Conservation (phyloP, 1,284 basidiomycete genomes). For the Peniophora sp. region DNA sequence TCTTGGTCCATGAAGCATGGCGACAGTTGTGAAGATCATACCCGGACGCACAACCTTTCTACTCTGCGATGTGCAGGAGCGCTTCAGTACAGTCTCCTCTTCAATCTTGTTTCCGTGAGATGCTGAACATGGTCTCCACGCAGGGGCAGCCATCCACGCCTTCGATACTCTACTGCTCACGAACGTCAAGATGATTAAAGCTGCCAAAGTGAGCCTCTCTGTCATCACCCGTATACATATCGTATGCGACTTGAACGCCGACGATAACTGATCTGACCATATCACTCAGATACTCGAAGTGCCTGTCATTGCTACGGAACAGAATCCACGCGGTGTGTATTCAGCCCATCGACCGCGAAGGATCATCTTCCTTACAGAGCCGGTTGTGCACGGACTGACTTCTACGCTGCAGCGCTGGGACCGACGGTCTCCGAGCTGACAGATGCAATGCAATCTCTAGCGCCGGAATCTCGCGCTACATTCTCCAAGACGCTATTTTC, state of each 20-base stretch:
- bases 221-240: background rate
- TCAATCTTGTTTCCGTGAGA: background rate
- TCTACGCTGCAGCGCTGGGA: slow-evolving; percentile 52
- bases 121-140: background rate
- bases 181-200: slow-evolving; percentile 66
- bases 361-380: too few species aligned
- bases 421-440: slow-evolving; percentile 61
- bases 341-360: background rate
- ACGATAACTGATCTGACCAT: background rate
- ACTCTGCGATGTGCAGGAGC: slow-evolving; percentile 73
- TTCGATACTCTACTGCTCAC: slow-evolving; percentile 67
- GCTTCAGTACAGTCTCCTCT: slow-evolving; percentile 51
- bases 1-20: slow-evolving; percentile 3
- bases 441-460: slow-evolving; percentile 37
- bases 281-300: slow-evolving; percentile 48
- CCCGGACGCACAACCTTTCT: slow-evolving; percentile 56
- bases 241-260: background rate
- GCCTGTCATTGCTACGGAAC: slow-evolving; percentile 75
- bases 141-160: slow-evolving; percentile 51
- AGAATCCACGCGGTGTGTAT: slow-evolving; percentile 67
- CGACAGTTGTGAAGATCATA: slow-evolving; percentile 28
- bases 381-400: background rate
- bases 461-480: slow-evolving; percentile 48
- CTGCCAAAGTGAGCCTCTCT: slow-evolving; percentile 53
- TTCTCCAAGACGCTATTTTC: slow-evolving; percentile 76